Evolutionary conservation across 306 rosid species (phyloP), one percentile per base, ranked within the genome.

Genomic region (Pyrus communis): DNA sequence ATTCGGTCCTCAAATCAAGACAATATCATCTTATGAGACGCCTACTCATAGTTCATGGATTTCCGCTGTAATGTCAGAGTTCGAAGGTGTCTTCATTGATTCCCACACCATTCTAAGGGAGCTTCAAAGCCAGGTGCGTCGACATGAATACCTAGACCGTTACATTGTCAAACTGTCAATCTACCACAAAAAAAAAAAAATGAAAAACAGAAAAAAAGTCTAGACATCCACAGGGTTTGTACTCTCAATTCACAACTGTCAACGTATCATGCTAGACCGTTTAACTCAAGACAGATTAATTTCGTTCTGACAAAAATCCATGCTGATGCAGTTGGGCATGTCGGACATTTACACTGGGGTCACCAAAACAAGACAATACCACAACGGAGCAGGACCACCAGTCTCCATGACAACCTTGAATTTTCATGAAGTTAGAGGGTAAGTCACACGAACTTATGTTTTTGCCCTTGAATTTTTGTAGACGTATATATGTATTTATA

Each of bases 331-430:
- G 84, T 54, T 84, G 40, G 59, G 68, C 10, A 25, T n/a, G 30
- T 30, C 72, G 11, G 69, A 69, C 51, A 61, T 84, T 35, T 87
- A 79, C 81, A 78, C 82, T 59, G 87, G 76, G 14, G 87, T 78
- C 21, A 22, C 62, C 1, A 78, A 80, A 78, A 14, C 5, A 17
- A 73, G 91, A 61, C 15, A 55, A 12, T 45, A 25, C 42, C 18
- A 63, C 67, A 66, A 73, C 7, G 57, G 60, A 19, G 54, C 46
- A 28, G 11, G 75, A 4, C 46, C 33, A 0, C 21, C 61, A 27
- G 45, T 49, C 7, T 35, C 15, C 43, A 46, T 45, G 13, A 67
- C 68, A 43, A 35, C 68, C 46, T 40, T 73, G 31, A 22, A 78
- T 21, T 77, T 72, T 62, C 80, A 87, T 72, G 52, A 62, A 61